Evolutionary conservation across 2,329 filamentous ascomycete species (phyloP).

Genomic region (Chrysosporium queenslandicum): DNA sequence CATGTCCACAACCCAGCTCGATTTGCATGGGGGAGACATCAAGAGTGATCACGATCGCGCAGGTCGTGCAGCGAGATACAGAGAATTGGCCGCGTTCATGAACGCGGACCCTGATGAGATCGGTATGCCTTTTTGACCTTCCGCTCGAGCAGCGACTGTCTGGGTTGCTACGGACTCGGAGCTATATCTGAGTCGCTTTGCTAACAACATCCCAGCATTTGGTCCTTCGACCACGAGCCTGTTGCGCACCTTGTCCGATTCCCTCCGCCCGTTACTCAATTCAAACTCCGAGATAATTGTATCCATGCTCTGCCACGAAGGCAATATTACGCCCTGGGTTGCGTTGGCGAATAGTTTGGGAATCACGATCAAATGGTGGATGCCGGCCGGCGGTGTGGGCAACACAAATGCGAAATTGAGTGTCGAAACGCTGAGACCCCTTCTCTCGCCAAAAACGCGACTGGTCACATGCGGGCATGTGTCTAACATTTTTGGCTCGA

Average conservation of each 20-base stretch:
- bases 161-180: neutral
- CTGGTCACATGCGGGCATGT: constrained; percentile 10
- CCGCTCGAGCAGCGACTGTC: no score
- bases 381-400: neutral
- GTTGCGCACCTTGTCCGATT: constrained; percentile 44
- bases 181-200: neutral
- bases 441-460: neutral
- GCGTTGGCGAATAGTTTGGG: constrained; percentile 2
- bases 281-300: constrained; percentile 8
- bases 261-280: constrained; percentile 3
- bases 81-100: constrained; percentile 8
- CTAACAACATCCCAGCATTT: constrained; percentile 26
- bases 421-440: constrained; percentile 5
- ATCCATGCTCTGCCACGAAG: constrained; percentile 8
- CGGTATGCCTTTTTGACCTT: constrained; percentile 5
- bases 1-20: constrained; percentile 6
- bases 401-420: constrained; percentile 4
- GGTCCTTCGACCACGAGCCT: constrained; percentile 67
- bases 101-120: constrained; percentile 8
- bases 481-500: constrained; percentile 8
- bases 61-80: constrained; percentile 1
- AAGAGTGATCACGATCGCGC: constrained; percentile 6
- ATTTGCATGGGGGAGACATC: constrained; percentile 6
- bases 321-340: constrained; percentile 6
- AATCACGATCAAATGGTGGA: constrained; percentile 9